Percentiles rank a stretch among this genome's conserved stretches.
phyloP scores from a whole-genome alignment of 2,329 filamentous ascomycete species.

The Annulohypoxylon truncatum region DNA sequence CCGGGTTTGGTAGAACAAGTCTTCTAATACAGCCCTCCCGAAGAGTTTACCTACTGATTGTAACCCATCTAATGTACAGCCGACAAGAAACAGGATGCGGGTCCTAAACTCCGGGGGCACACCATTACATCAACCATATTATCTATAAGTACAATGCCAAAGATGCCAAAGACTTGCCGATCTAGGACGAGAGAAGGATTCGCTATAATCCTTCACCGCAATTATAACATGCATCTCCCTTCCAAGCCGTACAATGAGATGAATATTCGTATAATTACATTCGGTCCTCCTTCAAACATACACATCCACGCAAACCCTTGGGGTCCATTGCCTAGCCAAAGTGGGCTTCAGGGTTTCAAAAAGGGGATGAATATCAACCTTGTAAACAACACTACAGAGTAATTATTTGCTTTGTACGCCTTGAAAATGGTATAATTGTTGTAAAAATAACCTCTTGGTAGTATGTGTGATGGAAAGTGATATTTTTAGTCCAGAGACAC shows the following conservation, averaged over 20 bases:
- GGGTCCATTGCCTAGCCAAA: not conserved
- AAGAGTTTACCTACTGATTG: slow-evolving; percentile 27
- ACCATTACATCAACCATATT: slow-evolving; percentile 16
- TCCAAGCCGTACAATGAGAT: slow-evolving; percentile 12
- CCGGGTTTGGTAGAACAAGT: slow-evolving; percentile 23
- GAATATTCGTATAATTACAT: slow-evolving; percentile 11
- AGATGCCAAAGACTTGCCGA: slow-evolving; percentile 23
- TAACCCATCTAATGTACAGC: slow-evolving; percentile 24
- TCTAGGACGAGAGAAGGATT: slow-evolving; percentile 28
- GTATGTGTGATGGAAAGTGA: not conserved
- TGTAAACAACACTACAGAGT: slow-evolving; percentile 12
- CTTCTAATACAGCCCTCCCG: slow-evolving; percentile 20
- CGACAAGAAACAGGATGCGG: slow-evolving; percentile 15
- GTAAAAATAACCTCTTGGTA: not conserved
- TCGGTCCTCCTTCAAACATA: slow-evolving; percentile 20
- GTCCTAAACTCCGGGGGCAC: slow-evolving; percentile 23
- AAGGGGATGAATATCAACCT: slow-evolving; percentile 7
- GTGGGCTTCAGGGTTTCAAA: not conserved
- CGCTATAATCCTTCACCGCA: slow-evolving; percentile 34
- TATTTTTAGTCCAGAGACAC: not conserved
- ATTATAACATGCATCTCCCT: slow-evolving; percentile 10
- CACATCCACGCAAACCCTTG: slow-evolving; percentile 1
- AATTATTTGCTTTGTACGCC: not conserved
- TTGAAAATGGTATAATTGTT: not conserved
- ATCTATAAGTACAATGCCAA: too few relatives aligned